Base-by-base conservation (phyloP, 331 rosid species). In the Quercus tomentella region DNA sequence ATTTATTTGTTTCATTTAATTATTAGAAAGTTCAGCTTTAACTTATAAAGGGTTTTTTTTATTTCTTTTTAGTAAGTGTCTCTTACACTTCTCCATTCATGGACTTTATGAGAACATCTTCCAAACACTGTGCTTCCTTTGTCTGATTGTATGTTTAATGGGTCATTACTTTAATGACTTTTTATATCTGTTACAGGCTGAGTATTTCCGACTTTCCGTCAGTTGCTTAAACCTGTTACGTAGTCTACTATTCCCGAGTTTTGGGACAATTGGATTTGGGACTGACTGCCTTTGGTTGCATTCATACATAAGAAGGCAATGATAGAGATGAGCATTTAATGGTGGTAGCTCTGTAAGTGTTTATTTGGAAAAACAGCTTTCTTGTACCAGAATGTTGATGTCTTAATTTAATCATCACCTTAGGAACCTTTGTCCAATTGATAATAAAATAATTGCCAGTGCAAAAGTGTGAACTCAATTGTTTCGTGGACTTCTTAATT, bases 211-310 rank as follows among this genome's bases (percentile, higher is more conserved):
- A 30, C 31, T 81, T 94, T 94, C 60, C 98, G 98, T 85, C 98
- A 94, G 84, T 89, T 94, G 90, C 97, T 94, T 65, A 94, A 94
- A 78, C 98, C 98, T 85, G 97, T 94, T 77, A 94, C 98, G 97
- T 94, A 92, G 98, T 91, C 84, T 85, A 77, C 84, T 85, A 77
- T 45, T 56, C 28, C 67, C 30, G 37, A 69, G 61, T 23, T 56
- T 25, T 21, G 12, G 31, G 62, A 84, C 80, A 28, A 70, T 74
- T 82, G 82, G 85, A 84, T 78, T 91, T 79, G 84, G 88, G 87
- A 62, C 76, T 75, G 81, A 68, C 87, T 88, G 60, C 76, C 41
- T 85, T 85, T 11, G 70, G 81, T 84, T 81, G 86, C 73, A 82
- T 75, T 85, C 76, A 76, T 79, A 85, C 85, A 70, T 81, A 82